Evolutionary conservation across 345 rosid species (phyloP).

Genomic region (Gossypium bickii): DNA sequence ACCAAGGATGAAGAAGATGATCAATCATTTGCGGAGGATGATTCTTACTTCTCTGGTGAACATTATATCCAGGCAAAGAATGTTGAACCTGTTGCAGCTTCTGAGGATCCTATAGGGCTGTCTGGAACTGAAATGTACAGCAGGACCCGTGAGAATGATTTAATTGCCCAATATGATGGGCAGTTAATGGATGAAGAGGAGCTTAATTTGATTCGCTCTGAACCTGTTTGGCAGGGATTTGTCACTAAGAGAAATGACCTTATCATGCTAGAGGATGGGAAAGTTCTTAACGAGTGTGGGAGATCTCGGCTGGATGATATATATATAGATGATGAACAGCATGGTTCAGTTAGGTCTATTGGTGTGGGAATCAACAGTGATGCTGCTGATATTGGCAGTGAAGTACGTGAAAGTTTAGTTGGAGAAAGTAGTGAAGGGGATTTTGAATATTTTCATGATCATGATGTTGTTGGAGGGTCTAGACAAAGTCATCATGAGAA

Average conservation of each 20-base stretch:
- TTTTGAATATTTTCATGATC: constrained; percentile 71
- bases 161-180: constrained; percentile 72
- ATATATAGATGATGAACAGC: constrained; percentile 79
- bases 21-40: constrained; percentile 90
- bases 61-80: constrained; percentile 61
- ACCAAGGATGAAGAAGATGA: constrained; percentile 83
- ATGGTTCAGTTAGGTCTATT: constrained; percentile 89
- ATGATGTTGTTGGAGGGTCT: constrained; percentile 54
- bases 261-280: constrained; percentile 54
- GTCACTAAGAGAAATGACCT: constrained; percentile 77
- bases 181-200: constrained; percentile 83
- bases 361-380: constrained; percentile 96
- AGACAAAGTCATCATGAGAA: constrained; percentile 42
- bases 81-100: constrained; percentile 52
- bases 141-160: constrained; percentile 52
- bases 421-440: constrained; percentile 97
- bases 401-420: constrained; percentile 79
- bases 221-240: constrained; percentile 99
- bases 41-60: constrained; percentile 93
- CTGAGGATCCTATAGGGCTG: constrained; percentile 74
- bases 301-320: constrained; percentile 52
- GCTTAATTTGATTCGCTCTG: constrained; percentile 67
- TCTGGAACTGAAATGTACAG: constrained; percentile 66
- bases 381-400: constrained; percentile 93
- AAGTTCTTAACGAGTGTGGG: constrained; percentile 41